Evolutionary conservation across 164 flowering plant species (phyloP), one percentile per base, ranked within the genome.

Genomic region (Magnolia changhungtana): DNA sequence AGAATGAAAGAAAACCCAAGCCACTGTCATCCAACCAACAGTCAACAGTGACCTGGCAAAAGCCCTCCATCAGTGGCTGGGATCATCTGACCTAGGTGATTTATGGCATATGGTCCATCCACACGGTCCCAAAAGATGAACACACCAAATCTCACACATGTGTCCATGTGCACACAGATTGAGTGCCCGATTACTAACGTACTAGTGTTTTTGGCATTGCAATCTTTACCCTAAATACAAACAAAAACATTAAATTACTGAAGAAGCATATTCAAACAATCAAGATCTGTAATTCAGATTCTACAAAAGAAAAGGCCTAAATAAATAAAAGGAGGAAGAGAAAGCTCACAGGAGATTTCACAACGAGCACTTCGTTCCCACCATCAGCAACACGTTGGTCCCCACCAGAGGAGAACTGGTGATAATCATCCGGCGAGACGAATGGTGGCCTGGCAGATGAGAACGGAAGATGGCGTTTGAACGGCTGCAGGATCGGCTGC

Each of bases 401-500:
- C 37, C 52, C 82, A 8, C 69, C 77, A 19, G 73, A 63, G 21
- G 81, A 76, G 50, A 81, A 84, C 50, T 80, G 72, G 63, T 81
- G 86, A 20, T 84, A 84, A 66, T 81, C 86, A 18, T 81, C 82
- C 8, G 82, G 74, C 31, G 75, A 45, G 37, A 77, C 81, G 45
- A 80, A 83, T 8, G 85, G 81, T 72, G 85, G 85, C 79, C 76
- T 80, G 37, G 74, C 72, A 10, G 85, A 72, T 11, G 82, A 75
- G 59, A 84, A 84, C 11, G 81, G 84, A 45, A 75, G 79, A 19
- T 79, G 84, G 20, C 84, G 73, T 71, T 74, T 83, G 74, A 81
- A 58, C 23, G 89, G 83, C 66, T 84, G 95, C 68, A 73, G 65
- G 81, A 85, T 83, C 84, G 77, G 84, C 49, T 78, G 81, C 45